Evolutionary conservation across 2,329 filamentous ascomycete species (phyloP), one percentile per base, ranked within the genome.

Genomic region (Zymoseptoria ardabiliae): DNA sequence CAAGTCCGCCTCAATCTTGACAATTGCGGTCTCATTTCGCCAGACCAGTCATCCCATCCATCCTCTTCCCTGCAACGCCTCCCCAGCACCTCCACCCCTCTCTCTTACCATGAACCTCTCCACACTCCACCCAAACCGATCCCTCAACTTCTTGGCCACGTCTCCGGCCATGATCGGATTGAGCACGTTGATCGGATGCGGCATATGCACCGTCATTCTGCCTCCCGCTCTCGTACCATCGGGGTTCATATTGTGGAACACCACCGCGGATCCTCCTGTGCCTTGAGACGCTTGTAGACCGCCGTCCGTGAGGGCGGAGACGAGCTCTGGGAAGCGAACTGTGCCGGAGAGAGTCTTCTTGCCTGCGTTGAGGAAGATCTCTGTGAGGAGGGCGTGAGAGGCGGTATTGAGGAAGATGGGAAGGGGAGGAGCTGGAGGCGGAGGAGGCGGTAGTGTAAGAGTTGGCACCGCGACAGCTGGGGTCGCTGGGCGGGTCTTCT

Each of bases 401-500:
- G 50, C 4, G 7, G 50, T 13, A 17, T 22, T 22, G 35, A 57
- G 50, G 22, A 25, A 21, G 19, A 60, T 54, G 19, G 48, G 49
- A n/a, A 11, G 20, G 19, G 9, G 22, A n/a, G 51, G n/a, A 28
- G 22, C 51, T n/a, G 51, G n/a, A 23, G 22, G 22, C 7, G n/a
- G 22, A 53, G n/a, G 10, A 11, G 22, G n/a, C 30, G 50, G 50
- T 10, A 21, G 9, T n/a, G 50, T 5, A 13, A 5, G 11, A 35
- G 30, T n/a, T 54, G 8, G 17, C 8, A 10, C 6, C 10, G 22
- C 19, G 17, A 20, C 35, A 4, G 25, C 30, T 30, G 28, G 35
- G 23, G 17, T 8, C 23, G 23, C 20, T 23, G 57, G 57, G n/a
- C 57, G 57, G 13, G 57, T 59, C 55, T 60, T 60, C 54, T 53